These are phyloP conservation scores for Nematocida minor DNA, from an alignment of 371 early-diverging fungal species.

Conservation along the genomic window DNA sequence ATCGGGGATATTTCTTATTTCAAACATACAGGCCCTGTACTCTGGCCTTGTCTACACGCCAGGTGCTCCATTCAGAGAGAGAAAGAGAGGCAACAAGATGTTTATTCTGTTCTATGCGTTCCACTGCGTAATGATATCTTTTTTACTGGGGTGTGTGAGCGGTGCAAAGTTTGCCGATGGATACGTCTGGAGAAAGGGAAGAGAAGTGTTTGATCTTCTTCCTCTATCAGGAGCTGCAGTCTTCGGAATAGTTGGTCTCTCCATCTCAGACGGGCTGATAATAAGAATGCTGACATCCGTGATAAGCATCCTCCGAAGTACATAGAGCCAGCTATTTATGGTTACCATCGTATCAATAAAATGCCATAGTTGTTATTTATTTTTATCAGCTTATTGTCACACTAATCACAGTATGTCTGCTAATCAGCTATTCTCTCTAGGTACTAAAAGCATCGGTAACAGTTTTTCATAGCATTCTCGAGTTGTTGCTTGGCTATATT, in stretches of 20 bases:
- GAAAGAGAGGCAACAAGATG: neutral
- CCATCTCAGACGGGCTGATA: constrained; percentile 11
- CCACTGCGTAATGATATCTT: constrained; percentile 1
- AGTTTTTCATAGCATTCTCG: too few species aligned
- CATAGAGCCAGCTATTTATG: too few species aligned
- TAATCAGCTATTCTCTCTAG: too few species aligned
- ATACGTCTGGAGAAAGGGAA: neutral
- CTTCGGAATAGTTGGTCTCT: neutral
- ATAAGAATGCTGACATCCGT: neutral
- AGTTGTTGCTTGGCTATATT: too few species aligned
- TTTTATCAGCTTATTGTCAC: too few species aligned
- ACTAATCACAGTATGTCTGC: too few species aligned
- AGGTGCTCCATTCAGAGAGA: constrained; percentile 30
- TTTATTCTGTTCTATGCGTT: constrained; percentile 23
- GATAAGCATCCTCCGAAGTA: constrained; percentile 3
- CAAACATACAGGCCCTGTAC: constrained; percentile 39
- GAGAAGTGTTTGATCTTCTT: constrained; percentile 4
- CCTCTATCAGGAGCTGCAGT: constrained; percentile 13
- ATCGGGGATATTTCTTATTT: constrained; percentile 39
- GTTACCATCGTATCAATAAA: too few species aligned
- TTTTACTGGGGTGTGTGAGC: constrained; percentile 13
- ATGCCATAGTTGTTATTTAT: too few species aligned
- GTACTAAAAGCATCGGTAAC: too few species aligned
- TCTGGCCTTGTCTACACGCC: constrained; percentile 41
- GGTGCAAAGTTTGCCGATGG: neutral